phyloP scores from a whole-genome alignment of 2,329 filamentous ascomycete species.

The Onygenales sp. region DNA sequence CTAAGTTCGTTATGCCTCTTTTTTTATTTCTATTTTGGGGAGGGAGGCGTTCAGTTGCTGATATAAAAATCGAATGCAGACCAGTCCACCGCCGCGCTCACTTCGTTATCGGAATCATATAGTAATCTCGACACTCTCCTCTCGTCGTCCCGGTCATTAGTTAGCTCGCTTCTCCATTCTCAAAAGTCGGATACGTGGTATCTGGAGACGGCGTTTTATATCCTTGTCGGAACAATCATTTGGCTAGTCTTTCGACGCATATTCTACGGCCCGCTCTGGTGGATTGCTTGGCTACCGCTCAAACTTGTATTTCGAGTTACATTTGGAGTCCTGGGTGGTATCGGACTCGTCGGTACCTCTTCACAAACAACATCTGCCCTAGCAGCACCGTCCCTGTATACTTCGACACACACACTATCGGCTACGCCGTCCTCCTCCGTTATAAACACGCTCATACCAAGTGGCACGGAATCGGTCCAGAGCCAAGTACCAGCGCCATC shows the following conservation, averaged over 20 bases:
- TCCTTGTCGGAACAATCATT: constrained; percentile 63
- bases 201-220: constrained; percentile 77
- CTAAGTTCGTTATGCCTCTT: constrained; percentile 37
- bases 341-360: background rate
- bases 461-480: background rate
- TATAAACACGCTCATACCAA: background rate
- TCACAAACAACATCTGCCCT: constrained; percentile 8
- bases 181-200: constrained; percentile 99
- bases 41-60: constrained; percentile 3
- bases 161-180: constrained; percentile 69
- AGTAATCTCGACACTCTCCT: constrained; percentile 68
- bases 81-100: constrained; percentile 74
- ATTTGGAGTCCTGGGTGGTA: constrained; percentile 43
- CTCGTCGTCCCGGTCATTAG: constrained; percentile 60
- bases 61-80: constrained; percentile 27
- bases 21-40: background rate
- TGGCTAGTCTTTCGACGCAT: constrained; percentile 83
- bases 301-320: constrained; percentile 53
- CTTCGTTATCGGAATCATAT: constrained; percentile 72
- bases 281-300: constrained; percentile 77
- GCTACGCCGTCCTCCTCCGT: background rate
- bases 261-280: constrained; percentile 83
- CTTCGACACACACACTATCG: background rate
- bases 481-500: background rate
- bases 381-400: constrained; percentile 15